Base-by-base conservation (phyloP, 352 stramenopile species). In the Globisporangium polare region DNA sequence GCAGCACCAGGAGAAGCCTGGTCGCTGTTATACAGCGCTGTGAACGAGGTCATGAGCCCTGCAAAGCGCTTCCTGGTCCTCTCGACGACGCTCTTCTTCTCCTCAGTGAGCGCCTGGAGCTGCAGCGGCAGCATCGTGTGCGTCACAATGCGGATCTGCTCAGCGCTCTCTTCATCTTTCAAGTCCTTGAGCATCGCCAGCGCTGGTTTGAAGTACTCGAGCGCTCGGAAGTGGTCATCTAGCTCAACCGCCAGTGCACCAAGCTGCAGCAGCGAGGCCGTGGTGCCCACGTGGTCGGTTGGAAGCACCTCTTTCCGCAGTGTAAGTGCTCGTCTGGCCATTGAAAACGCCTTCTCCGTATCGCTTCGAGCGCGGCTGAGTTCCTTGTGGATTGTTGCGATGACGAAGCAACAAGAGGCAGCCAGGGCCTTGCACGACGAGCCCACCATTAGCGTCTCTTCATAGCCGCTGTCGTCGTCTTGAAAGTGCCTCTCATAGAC, bases 401-500 rank as follows among this genome's bases (percentile, higher is more conserved):
- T 73, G 12, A 80, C 22, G 12, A 73, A 74, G 49, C 72, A 82
- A 47, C 79, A 86, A 0, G 64, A 54, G 0, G 83, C 73, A 9
- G 66, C 58, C 29, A 65, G 54, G 3, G 53, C 35, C 31, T 80
- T 74, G 59, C 69, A 69, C 2, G 60, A 49, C 0, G 59, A 45
- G 12, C 58, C 31, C 2, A 62, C 12, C 2, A 31, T 29, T 8
- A n/a, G 0, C 3, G 15, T 39, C 33, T 79, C 51, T 0, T 52
- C 26, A 2, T 35, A 58, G 10, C 8, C 58, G 7, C 17, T 12
- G n/a, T 33, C 13, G 56, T 68, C 56, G 10, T 46, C 5, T 7
- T 62, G 39, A 37, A 87, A 73, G 42, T 80, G 63, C 8, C 60
- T 68, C 37, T 89, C 78, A 57, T 90, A 90, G 2, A 89, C 63